phyloP scores from a whole-genome alignment of 2,329 filamentous ascomycete species.

The Penicillium sp. region DNA sequence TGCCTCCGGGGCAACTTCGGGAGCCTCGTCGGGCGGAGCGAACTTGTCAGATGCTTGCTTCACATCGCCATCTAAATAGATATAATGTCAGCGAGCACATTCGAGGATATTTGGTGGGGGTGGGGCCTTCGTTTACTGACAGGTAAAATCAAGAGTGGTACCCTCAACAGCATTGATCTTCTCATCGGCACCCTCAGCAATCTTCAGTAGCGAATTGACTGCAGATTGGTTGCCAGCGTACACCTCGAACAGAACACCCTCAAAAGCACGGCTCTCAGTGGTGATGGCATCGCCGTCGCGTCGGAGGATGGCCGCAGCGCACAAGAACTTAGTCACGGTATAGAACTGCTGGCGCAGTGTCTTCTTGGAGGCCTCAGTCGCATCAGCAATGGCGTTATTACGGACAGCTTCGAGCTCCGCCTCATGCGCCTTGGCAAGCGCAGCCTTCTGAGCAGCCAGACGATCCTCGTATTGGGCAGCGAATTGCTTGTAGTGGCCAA shows the following conservation, averaged over 20 bases:
- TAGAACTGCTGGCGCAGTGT: constrained; percentile 55
- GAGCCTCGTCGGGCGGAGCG: constrained; percentile 24
- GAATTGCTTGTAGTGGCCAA: constrained; percentile 59
- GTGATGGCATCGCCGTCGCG: constrained; percentile 57
- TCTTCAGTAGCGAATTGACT: constrained; percentile 57
- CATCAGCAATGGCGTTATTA: constrained; percentile 51
- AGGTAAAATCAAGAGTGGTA: constrained; percentile 53
- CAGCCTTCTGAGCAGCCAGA: constrained; percentile 54
- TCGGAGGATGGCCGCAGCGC: constrained; percentile 60
- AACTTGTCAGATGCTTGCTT: constrained; percentile 50
- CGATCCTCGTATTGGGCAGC: constrained; percentile 58
- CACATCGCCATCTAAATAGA: constrained; percentile 50
- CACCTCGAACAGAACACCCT: constrained; percentile 61
- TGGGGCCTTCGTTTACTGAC: constrained; percentile 42
- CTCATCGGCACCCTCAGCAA: constrained; percentile 60
- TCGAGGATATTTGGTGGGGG: neutral
- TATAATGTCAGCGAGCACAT: constrained; percentile 6
- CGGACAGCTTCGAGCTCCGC: constrained; percentile 54
- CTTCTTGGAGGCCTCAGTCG: constrained; percentile 46
- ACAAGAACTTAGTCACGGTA: constrained; percentile 60
- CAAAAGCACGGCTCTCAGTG: constrained; percentile 60
- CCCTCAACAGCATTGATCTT: constrained; percentile 58
- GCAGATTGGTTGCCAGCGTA: constrained; percentile 62
- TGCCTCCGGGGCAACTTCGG: constrained; percentile 39
- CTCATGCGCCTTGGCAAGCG: constrained; percentile 54